Conservation (phyloP, 257 asterid species). For the Gardenia jasminoides region DNA sequence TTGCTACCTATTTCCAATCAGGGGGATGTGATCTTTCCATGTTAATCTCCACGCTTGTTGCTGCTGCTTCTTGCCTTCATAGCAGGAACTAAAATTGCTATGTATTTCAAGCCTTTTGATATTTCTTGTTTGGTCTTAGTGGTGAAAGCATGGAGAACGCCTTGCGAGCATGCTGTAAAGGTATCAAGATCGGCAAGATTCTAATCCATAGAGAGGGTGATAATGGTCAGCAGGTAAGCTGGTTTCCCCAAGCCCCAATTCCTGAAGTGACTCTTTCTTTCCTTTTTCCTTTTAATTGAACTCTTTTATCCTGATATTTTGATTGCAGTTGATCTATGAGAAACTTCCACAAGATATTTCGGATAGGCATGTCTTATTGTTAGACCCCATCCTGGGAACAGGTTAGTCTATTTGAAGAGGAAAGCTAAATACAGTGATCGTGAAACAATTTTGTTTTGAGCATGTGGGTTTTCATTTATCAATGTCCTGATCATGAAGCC, state of each 20-base stretch:
- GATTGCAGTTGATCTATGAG: conserved; percentile 88
- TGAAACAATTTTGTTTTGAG: background rate
- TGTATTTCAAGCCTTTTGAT: background rate
- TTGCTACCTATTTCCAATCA: background rate
- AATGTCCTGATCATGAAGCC: conserved; percentile 5
- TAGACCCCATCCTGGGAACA: conserved; percentile 97
- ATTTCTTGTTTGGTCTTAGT: conserved; percentile 37
- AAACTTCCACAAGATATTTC: conserved; percentile 89
- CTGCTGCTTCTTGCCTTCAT: conserved; percentile 8
- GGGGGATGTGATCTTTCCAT: background rate
- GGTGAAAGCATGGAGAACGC: conserved; percentile 98
- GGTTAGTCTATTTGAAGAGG: conserved; percentile 48
- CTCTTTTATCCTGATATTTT: conserved; percentile 3
- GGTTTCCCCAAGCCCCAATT: background rate
- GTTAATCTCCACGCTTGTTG: background rate
- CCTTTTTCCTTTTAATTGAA: background rate
- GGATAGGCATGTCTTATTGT: conserved; percentile 85
- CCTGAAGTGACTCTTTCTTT: conserved; percentile 14
- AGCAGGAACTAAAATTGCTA: conserved; percentile 9
- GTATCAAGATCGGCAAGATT: conserved; percentile 96
- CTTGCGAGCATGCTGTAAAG: conserved; percentile 96
- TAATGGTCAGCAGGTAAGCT: conserved; percentile 82
- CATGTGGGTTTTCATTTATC: background rate
- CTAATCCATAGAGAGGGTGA: conserved; percentile 97
- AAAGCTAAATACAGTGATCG: background rate